These are phyloP conservation scores for Malbranchea cinnamomea DNA, from an alignment of 2,329 filamentous ascomycete genomes.

Conservation along the genomic window DNA sequence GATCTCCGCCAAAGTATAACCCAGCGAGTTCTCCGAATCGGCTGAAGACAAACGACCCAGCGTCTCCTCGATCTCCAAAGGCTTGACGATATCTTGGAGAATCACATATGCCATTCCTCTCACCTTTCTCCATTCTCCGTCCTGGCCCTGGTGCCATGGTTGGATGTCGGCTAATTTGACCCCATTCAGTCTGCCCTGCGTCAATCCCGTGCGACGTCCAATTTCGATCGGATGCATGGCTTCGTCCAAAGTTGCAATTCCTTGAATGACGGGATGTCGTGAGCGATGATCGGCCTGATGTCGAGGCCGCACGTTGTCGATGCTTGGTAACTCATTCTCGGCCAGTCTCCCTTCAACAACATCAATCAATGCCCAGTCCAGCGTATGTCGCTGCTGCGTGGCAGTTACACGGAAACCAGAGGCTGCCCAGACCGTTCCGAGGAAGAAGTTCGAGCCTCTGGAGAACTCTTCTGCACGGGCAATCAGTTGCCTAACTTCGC, in stretches of 20 bases:
- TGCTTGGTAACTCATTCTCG: too few relatives aligned
- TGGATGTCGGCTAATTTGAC: neutral
- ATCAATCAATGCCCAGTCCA: too few relatives aligned
- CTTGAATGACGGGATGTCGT: too few relatives aligned
- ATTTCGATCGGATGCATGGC: too few relatives aligned
- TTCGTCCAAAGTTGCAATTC: too few relatives aligned
- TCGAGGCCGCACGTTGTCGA: too few relatives aligned
- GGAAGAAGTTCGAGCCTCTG: neutral
- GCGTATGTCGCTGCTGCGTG: too few relatives aligned
- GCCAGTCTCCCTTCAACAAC: too few relatives aligned
- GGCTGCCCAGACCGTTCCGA: too few relatives aligned
- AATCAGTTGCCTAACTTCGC: neutral
- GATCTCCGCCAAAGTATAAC: neutral
- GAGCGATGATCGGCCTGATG: too few relatives aligned
- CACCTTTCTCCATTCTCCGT: slow-evolving; percentile 3
- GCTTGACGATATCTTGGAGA: neutral
- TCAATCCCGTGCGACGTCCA: neutral
- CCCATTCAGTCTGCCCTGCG: neutral
- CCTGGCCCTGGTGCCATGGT: neutral
- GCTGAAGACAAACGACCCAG: neutral
- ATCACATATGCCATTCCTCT: neutral
- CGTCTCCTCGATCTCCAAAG: slow-evolving; percentile 1
- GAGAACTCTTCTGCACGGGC: neutral
- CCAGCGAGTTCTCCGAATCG: neutral
- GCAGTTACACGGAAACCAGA: too few relatives aligned